phyloP scores from a whole-genome alignment of 192 early-diverging fungal genomes.

The Backusella mclennaniae region DNA sequence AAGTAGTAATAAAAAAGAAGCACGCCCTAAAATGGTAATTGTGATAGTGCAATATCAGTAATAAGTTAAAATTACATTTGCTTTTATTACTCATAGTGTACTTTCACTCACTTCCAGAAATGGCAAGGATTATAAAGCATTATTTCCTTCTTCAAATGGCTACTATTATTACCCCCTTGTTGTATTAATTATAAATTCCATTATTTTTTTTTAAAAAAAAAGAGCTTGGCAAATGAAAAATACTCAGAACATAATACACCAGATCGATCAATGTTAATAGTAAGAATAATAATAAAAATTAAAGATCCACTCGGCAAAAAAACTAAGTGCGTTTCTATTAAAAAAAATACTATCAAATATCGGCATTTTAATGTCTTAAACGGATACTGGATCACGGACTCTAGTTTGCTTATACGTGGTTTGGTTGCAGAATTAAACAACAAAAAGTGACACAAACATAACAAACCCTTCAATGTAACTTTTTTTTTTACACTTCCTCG shows the following conservation, averaged over 20 bases:
- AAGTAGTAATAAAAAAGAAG: background rate
- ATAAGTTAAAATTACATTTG: background rate
- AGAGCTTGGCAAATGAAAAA: background rate
- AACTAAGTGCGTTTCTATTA: background rate
- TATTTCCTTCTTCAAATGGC: background rate
- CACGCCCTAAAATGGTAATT: background rate
- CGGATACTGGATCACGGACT: background rate
- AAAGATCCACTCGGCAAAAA: background rate
- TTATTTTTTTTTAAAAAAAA: background rate
- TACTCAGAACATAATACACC: background rate
- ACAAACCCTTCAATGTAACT: background rate
- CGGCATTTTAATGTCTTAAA: background rate
- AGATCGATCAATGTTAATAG: background rate
- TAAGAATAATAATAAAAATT: background rate
- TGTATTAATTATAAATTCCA: background rate
- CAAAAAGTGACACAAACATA: background rate
- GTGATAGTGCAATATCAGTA: background rate
- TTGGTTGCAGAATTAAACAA: background rate
- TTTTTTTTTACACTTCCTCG: background rate
- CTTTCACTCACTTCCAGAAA: background rate
- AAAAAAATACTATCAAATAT: background rate
- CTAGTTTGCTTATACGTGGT: background rate
- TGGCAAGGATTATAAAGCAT: background rate
- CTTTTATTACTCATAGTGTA: constrained; percentile 7
- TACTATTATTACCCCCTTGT: background rate